phyloP scores from a whole-genome alignment of 768 basidiomycete genomes.

The Cubamyces lactineus region DNA sequence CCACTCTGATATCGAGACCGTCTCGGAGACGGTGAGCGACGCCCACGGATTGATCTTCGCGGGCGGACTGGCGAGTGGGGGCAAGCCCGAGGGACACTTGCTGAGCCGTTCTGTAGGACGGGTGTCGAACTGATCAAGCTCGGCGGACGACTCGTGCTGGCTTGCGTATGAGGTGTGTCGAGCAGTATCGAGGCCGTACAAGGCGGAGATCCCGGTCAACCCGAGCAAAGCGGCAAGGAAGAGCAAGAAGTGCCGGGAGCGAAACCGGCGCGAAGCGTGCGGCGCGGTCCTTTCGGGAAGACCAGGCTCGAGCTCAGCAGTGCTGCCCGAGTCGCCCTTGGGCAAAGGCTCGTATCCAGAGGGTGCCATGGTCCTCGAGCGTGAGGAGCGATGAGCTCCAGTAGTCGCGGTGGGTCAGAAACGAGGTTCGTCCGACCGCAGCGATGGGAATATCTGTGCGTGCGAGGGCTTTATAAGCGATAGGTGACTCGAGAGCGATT shows the following conservation, averaged over 20 bases:
- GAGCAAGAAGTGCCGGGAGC: slow-evolving; percentile 14
- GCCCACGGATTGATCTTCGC: slow-evolving; percentile 55
- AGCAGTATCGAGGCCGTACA: slow-evolving; percentile 19
- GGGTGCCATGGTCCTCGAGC: slow-evolving; percentile 10
- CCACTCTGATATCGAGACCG: slow-evolving; percentile 48
- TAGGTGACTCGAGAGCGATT: neutral
- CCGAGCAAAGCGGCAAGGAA: slow-evolving; percentile 12
- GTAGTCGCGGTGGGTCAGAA: neutral
- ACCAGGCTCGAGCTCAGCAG: slow-evolving; percentile 18
- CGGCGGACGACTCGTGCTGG: neutral
- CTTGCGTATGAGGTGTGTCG: neutral
- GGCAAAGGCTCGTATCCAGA: slow-evolving; percentile 23
- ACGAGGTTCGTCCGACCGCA: neutral
- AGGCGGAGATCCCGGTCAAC: slow-evolving; percentile 17
- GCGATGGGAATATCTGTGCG: neutral
- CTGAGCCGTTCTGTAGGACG: slow-evolving; percentile 26
- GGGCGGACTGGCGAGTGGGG: slow-evolving; percentile 44
- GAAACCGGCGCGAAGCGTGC: neutral
- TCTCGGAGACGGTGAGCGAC: slow-evolving; percentile 50
- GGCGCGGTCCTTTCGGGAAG: neutral
- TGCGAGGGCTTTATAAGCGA: neutral
- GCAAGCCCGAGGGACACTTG: slow-evolving; percentile 38
- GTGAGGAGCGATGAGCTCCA: too few relatives aligned
- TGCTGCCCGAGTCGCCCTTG: slow-evolving; percentile 17
- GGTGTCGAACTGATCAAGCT: slow-evolving; percentile 1